Base-by-base conservation (phyloP, 208 protist genomes). In the Leishmania amazonensis region DNA sequence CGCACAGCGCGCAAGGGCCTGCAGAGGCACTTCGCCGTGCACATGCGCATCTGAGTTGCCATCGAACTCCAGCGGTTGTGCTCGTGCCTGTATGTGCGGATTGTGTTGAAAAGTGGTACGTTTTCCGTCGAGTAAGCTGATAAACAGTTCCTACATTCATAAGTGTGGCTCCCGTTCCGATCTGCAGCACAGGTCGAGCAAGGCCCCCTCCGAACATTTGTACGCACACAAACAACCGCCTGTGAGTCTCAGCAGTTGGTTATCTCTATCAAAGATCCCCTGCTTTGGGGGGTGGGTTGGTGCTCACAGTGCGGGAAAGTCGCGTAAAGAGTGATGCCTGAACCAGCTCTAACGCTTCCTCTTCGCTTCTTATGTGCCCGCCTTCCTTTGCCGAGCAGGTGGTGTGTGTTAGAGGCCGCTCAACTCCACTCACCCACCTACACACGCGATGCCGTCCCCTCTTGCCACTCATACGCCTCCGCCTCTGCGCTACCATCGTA, bases 21-120 rank as follows among this genome's bases (percentile, higher is more conserved):
- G 67, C 80, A 86, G 58, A 97, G 96, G 87, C 79, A 97, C 80
- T 97, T 92, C 78, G 94, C 95, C 6, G 90, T 98, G 7, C 90
- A 97, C 80, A 67, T 91, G 57, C 89, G 94, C 60, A 65, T 93
- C 9, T 90, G 35, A 88, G 54, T 42, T 8, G 9, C 11, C 40
- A 81, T 47, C 51, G 45, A 21, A 40, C 40, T 31, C 49, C 70
- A 51, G 51, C 76, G 4, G 24, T 19, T 53, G 45, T 35, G 24
- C 0, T 21, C 8, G 67, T 53, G 70, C 40, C 9, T n/a, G 21
- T 45, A 51, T 75, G 28, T 58, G 54, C 47, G 47, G 76, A 21
- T 28, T 19, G n/a, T 49, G 31, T 47, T 51, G 21, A 80, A 38
- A 54, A 8, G 6, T 42, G 17, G n/a, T 80, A 60, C n/a, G 47